Conservation (phyloP, 2,329 filamentous ascomycete genomes). For the Eutypa lata region DNA sequence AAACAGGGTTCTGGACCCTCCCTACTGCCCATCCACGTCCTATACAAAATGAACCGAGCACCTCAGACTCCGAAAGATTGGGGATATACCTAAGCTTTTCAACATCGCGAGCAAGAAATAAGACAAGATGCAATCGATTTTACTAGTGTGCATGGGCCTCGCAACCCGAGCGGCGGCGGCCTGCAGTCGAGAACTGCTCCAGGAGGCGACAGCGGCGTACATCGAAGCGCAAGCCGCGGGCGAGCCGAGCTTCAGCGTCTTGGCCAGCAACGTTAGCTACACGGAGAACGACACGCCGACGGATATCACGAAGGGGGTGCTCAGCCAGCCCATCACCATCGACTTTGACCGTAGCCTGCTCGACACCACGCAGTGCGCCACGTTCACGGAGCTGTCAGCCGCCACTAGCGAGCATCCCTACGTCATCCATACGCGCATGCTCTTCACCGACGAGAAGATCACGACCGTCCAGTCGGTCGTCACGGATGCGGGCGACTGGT, state of each 20-base stretch:
- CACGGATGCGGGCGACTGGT: slow-evolving; percentile 17
- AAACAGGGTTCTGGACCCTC: slow-evolving; percentile 11
- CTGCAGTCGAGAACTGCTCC: slow-evolving; percentile 18
- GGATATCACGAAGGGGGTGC: slow-evolving; percentile 20
- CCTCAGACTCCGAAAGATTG: not conserved
- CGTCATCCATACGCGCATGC: slow-evolving; percentile 29
- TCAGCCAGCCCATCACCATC: slow-evolving; percentile 28
- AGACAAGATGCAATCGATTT: slow-evolving; percentile 15
- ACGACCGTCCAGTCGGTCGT: slow-evolving; percentile 26
- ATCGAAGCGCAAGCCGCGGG: slow-evolving; percentile 20
- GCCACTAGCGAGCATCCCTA: slow-evolving; percentile 28
- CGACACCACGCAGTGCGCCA: slow-evolving; percentile 34
- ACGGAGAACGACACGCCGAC: slow-evolving; percentile 30
- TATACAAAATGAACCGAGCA: slow-evolving; percentile 12
- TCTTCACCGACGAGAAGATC: slow-evolving; percentile 22
- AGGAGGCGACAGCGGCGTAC: slow-evolving; percentile 21
- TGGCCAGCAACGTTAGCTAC: slow-evolving; percentile 22
- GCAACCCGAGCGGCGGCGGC: slow-evolving; percentile 16
- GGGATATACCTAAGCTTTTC: not conserved
- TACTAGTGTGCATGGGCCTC: slow-evolving; percentile 12
- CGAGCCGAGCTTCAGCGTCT: slow-evolving; percentile 6
- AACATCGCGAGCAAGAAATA: not conserved
- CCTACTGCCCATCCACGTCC: slow-evolving; percentile 8
- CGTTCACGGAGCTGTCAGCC: slow-evolving; percentile 39
- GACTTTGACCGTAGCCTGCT: slow-evolving; percentile 33